Percentiles rank a stretch among this genome's conserved stretches.
phyloP scores from a whole-genome alignment of 2,329 filamentous ascomycete species.

The Trichoderma sp. region DNA sequence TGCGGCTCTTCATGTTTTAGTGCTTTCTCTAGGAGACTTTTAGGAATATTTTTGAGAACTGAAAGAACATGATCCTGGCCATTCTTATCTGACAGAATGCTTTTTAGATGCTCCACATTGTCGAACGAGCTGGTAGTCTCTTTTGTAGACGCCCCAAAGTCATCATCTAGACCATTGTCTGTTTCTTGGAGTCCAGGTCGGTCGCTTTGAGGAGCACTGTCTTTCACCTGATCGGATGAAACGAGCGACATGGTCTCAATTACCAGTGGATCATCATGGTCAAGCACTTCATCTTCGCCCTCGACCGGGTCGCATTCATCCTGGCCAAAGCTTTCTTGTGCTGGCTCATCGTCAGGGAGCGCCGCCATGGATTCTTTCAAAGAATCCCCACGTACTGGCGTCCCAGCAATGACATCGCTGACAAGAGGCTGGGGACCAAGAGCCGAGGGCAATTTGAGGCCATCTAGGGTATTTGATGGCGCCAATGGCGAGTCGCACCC shows the following conservation, averaged over 20 bases:
- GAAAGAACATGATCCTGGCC: background rate
- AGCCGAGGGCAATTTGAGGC: background rate
- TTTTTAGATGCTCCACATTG: background rate
- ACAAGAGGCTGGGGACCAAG: background rate
- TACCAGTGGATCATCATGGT: background rate
- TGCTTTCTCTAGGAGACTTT: constrained; percentile 38
- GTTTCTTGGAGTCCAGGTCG: background rate
- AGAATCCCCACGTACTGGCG: background rate
- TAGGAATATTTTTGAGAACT: constrained; percentile 31
- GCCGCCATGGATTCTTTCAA: background rate
- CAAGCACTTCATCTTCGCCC: background rate
- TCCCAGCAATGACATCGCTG: background rate
- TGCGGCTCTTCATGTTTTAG: constrained; percentile 30
- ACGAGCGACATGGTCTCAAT: background rate
- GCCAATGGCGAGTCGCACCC: background rate
- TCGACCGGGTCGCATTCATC: background rate
- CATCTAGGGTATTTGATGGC: background rate
- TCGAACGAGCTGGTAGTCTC: background rate
- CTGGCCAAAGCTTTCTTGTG: background rate
- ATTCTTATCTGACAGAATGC: background rate
- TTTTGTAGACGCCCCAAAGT: background rate
- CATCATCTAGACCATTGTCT: background rate
- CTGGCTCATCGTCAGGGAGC: background rate
- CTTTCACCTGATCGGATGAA: background rate
- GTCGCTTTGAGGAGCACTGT: background rate